phyloP scores from a whole-genome alignment of 495 filamentous ascomycete genomes.

The Aspergillus egyptiacus region DNA sequence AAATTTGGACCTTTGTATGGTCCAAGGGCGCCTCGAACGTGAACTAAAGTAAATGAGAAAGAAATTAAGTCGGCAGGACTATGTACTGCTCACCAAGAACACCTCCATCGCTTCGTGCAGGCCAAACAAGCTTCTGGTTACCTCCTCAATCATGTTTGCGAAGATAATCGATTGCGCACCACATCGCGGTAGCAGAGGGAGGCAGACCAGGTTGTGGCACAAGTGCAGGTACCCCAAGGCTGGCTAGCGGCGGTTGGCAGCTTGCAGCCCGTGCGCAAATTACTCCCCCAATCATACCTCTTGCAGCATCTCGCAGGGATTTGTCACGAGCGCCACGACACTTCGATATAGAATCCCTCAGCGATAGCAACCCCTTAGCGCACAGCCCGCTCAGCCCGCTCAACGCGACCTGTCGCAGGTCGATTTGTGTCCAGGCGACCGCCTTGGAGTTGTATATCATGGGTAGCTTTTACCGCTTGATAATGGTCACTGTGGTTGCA shows the following conservation, averaged over 20 bases:
- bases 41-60: slow-evolving; percentile 17
- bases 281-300: slow-evolving; percentile 28
- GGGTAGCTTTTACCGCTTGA: slow-evolving; percentile 68
- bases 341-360: slow-evolving; percentile 20
- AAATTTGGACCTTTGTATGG: slow-evolving; percentile 21
- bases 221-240: slow-evolving; percentile 24
- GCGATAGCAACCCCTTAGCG: slow-evolving; percentile 18
- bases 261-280: slow-evolving; percentile 33
- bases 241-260: slow-evolving; percentile 23
- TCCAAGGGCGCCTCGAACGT: slow-evolving; percentile 26
- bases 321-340: slow-evolving; percentile 24
- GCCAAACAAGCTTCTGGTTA: slow-evolving; percentile 7
- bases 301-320: slow-evolving; percentile 29
- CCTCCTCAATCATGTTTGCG: slow-evolving; percentile 7
- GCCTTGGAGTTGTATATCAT: slow-evolving; percentile 18
- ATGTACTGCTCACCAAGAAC: slow-evolving; percentile 18
- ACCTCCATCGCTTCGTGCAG: not conserved
- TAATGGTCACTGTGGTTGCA: slow-evolving; percentile 69
- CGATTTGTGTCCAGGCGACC: slow-evolving; percentile 27
- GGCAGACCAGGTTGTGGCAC: slow-evolving; percentile 21
- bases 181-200: slow-evolving; percentile 12
- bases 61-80: slow-evolving; percentile 22
- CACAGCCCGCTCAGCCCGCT: slow-evolving; percentile 25
- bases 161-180: slow-evolving; percentile 13
- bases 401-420: slow-evolving; percentile 28